Percentiles rank a stretch among this genome's conserved stretches.
Conservation (phyloP, 345 rosid genomes). For the Syzygium oleosum region DNA sequence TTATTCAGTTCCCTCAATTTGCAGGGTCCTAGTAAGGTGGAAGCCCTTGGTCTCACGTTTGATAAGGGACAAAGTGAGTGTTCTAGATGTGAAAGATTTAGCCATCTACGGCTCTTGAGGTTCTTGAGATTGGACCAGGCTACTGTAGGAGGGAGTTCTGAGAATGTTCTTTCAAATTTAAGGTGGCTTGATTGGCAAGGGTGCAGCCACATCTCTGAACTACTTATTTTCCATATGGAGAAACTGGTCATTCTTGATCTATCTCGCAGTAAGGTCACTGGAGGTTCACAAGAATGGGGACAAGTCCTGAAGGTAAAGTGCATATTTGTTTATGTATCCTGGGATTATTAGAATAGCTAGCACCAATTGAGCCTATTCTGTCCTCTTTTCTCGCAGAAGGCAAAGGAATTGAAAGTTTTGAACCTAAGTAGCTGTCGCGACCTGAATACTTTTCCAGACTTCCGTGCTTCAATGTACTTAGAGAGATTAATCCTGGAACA, state of each 20-base stretch:
- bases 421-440: not conserved
- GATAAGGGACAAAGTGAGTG: too few relatives aligned
- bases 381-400: not conserved
- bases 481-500: not conserved
- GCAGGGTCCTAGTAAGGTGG: accelerated
- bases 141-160: too few relatives aligned
- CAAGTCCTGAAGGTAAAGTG: not conserved
- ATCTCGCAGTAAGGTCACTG: not conserved
- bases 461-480: not conserved
- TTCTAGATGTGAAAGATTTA: accelerated
- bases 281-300: not conserved
- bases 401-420: not conserved
- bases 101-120: accelerated
- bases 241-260: not conserved
- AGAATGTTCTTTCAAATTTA: not conserved
- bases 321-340: not conserved
- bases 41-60: too few relatives aligned
- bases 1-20: too few relatives aligned
- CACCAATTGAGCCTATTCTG: not conserved
- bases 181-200: not conserved
- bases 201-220: not conserved
- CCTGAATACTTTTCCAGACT: not conserved
- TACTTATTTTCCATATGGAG: not conserved
- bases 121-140: too few relatives aligned
- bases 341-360: not conserved